A percentile compares a stretch with the other conserved stretches of the same genome.
Evolutionary conservation across 2,329 filamentous ascomycete genomes (phyloP).

Genomic region (Ciborinia camelliae): DNA sequence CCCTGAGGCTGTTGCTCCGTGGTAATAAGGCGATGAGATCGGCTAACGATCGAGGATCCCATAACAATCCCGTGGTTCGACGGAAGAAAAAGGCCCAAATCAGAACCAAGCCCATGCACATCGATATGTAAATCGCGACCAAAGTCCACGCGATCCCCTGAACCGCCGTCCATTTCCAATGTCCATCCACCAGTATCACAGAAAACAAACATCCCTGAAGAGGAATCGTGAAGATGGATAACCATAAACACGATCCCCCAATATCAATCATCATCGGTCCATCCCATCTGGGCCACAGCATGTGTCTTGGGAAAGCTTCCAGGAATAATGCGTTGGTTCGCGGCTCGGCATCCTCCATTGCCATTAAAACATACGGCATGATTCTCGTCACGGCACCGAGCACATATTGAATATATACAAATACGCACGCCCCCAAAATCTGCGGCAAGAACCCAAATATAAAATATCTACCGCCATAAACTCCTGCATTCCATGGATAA

Average conservation of each 20-base stretch:
- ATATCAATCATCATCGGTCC: slow-evolving; percentile 66
- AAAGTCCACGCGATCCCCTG: slow-evolving; percentile 76
- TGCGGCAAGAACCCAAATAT: slow-evolving; percentile 83
- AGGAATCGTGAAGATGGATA: slow-evolving; percentile 75
- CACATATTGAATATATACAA: slow-evolving; percentile 75
- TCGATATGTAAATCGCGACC: slow-evolving; percentile 67
- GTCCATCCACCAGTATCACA: slow-evolving; percentile 52
- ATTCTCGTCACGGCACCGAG: slow-evolving; percentile 72
- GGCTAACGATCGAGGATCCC: slow-evolving; percentile 79
- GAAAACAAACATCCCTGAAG: slow-evolving; percentile 76
- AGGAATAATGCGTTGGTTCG: slow-evolving; percentile 66
- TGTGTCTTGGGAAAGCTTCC: slow-evolving; percentile 56
- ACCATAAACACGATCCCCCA: slow-evolving; percentile 69
- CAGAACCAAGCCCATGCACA: slow-evolving; percentile 55
- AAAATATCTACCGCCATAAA: slow-evolving; percentile 76
- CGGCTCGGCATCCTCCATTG: slow-evolving; percentile 56
- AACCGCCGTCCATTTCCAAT: slow-evolving; percentile 78
- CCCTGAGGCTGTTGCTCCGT: slow-evolving; percentile 71
- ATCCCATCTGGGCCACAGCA: slow-evolving; percentile 64
- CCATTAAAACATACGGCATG: slow-evolving; percentile 75
- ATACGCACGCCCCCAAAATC: slow-evolving; percentile 64
- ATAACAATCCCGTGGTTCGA: slow-evolving; percentile 71
- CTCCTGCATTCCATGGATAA: slow-evolving; percentile 59
- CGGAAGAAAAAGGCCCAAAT: slow-evolving; percentile 63
- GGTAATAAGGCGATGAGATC: slow-evolving; percentile 77